These are phyloP conservation scores for Fusarium austroafricanum DNA, from an alignment of 2,329 filamentous ascomycete species.

Conservation along the genomic window DNA sequence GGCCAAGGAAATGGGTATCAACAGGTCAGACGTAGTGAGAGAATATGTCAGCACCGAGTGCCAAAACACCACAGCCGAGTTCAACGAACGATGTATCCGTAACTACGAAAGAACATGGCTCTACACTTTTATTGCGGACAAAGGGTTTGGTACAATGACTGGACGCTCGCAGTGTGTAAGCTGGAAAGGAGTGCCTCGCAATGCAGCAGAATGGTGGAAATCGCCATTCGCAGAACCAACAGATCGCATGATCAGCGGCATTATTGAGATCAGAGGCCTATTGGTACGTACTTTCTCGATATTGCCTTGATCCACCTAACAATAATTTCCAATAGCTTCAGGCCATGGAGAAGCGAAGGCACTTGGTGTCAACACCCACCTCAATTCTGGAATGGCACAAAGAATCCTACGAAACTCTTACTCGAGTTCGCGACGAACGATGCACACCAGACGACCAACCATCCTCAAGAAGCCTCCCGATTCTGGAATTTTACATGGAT, in stretches of 20 bases:
- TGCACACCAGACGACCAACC: background rate
- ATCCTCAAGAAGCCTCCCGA: conserved; percentile 2
- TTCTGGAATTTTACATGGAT: conserved; percentile 12
- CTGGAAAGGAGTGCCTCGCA: conserved; percentile 12
- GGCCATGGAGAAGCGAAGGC: conserved; percentile 12
- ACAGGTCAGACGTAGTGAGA: conserved; percentile 2
- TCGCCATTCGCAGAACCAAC: conserved; percentile 1
- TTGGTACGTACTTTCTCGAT: background rate
- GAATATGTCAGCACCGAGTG: conserved; percentile 15
- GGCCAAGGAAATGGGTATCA: conserved; percentile 9
- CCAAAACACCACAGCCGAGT: background rate
- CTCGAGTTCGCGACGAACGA: conserved; percentile 2
- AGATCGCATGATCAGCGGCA: conserved; percentile 13
- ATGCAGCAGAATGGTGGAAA: conserved; percentile 19
- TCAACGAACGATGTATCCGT: background rate
- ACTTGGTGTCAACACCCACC: background rate
- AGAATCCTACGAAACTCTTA: background rate
- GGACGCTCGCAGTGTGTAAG: conserved; percentile 10
- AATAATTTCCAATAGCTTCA: background rate
- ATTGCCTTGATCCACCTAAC: accelerated
- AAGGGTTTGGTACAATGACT: conserved; percentile 14
- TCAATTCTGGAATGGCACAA: conserved; percentile 16
- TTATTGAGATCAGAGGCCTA: conserved; percentile 4
- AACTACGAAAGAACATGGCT: conserved; percentile 22
- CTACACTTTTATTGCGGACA: conserved; percentile 7